Evolutionary conservation across 2,329 filamentous ascomycete species (phyloP).

Genomic region (Rutstroemia sp.): DNA sequence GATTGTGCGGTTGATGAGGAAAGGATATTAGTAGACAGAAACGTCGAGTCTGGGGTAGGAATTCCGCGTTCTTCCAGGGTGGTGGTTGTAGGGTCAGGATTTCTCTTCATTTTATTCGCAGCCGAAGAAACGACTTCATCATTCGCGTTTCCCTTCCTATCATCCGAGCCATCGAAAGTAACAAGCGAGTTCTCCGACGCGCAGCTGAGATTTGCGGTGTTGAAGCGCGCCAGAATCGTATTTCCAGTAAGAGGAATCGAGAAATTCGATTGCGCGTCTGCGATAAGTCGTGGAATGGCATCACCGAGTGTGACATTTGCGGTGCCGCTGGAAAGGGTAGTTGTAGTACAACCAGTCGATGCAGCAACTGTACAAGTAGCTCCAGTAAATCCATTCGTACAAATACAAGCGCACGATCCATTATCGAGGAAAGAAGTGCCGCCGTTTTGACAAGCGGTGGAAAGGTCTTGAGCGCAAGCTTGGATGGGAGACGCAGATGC

Average conservation of each 20-base stretch:
- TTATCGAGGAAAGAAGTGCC: slow-evolving; percentile 66
- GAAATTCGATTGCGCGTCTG: slow-evolving; percentile 58
- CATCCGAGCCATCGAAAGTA: slow-evolving; percentile 58
- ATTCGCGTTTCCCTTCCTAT: slow-evolving; percentile 14
- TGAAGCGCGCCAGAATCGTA: slow-evolving; percentile 69
- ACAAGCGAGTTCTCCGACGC: slow-evolving; percentile 80
- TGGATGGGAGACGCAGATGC: slow-evolving; percentile 12
- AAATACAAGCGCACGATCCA: slow-evolving; percentile 75
- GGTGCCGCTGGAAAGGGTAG: slow-evolving; percentile 31
- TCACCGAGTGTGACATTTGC: slow-evolving; percentile 73
- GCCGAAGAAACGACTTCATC: slow-evolving; percentile 10
- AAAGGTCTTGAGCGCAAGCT: slow-evolving; percentile 51
- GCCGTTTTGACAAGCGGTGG: slow-evolving; percentile 62
- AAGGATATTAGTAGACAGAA: slow-evolving; percentile 7
- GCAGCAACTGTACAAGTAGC: slow-evolving; percentile 46
- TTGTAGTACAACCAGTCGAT: slow-evolving; percentile 48
- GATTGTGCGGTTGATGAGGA: background rate
- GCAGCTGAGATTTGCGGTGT: slow-evolving; percentile 68
- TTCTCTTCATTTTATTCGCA: background rate
- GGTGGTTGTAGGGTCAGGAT: background rate
- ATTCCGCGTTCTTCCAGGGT: background rate
- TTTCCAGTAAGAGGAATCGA: slow-evolving; percentile 66
- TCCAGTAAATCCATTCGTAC: slow-evolving; percentile 78
- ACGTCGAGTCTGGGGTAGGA: slow-evolving; percentile 9
- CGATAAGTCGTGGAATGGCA: slow-evolving; percentile 68